phyloP scores from a whole-genome alignment of 2,329 filamentous ascomycete species.

The Cytospora chrysosperma region DNA sequence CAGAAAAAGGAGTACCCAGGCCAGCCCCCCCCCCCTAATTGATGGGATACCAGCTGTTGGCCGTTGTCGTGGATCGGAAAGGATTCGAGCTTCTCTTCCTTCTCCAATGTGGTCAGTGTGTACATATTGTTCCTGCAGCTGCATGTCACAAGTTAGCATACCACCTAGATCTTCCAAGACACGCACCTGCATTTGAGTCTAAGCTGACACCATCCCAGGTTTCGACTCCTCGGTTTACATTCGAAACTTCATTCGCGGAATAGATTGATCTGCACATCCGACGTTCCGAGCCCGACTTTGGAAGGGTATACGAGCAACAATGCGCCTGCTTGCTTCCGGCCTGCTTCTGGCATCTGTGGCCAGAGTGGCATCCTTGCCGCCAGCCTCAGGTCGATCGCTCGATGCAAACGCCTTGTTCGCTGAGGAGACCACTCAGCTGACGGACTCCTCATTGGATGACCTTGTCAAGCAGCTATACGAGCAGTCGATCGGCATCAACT shows the following conservation, averaged over 20 bases:
- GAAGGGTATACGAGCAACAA: conserved; percentile 1
- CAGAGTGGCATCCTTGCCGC: conserved; percentile 8
- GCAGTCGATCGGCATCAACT: background rate
- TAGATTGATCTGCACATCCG: background rate
- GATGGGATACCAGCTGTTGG: background rate
- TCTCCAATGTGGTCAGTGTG: too few species aligned
- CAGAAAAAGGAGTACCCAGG: background rate
- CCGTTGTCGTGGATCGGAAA: background rate
- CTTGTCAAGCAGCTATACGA: background rate
- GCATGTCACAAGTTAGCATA: too few species aligned
- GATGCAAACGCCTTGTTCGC: background rate
- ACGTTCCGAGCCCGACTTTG: background rate
- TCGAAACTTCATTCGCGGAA: conserved; percentile 1
- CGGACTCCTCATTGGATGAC: conserved; percentile 2
- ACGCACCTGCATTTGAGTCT: background rate
- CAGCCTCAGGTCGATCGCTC: conserved; percentile 1
- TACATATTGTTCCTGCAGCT: background rate
- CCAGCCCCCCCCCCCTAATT: background rate
- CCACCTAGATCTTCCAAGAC: background rate
- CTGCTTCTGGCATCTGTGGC: conserved; percentile 8
- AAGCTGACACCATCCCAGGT: background rate
- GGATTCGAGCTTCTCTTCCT: background rate
- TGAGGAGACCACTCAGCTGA: conserved; percentile 7
- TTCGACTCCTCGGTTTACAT: background rate
- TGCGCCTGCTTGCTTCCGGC: background rate